Evolutionary conservation across 2,329 filamentous ascomycete species (phyloP).

Genomic region (Lasiodiplodia hormozganensis): DNA sequence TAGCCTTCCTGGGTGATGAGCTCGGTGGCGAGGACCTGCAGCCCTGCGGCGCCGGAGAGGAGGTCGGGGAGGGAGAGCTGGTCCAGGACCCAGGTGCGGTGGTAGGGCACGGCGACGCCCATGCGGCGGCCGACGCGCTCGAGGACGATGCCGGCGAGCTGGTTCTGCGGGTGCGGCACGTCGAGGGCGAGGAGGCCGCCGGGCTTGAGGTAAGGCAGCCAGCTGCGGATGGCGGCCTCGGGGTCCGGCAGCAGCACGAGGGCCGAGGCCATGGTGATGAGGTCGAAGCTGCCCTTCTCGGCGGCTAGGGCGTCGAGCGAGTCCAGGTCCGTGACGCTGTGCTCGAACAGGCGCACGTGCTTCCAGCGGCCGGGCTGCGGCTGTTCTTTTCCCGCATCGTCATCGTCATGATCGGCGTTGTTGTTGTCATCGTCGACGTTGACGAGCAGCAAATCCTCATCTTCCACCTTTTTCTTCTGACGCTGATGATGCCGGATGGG

Average conservation of each 20-base stretch:
- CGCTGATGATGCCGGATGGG: not conserved
- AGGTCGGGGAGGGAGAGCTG: conserved; percentile 41
- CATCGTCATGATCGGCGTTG: conserved; percentile 28
- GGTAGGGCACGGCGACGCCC: conserved; percentile 43
- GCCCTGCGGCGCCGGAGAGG: conserved; percentile 31
- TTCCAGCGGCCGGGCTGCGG: conserved; percentile 35
- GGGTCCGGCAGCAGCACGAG: conserved; percentile 51
- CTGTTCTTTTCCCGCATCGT: conserved; percentile 27
- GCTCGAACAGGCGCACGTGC: conserved; percentile 45
- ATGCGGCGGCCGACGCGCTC: conserved; percentile 46
- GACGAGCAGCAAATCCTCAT: conserved; percentile 7
- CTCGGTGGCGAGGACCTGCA: not conserved
- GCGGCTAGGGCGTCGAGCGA: conserved; percentile 31
- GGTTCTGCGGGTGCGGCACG: conserved; percentile 47
- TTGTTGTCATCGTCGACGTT: conserved; percentile 31
- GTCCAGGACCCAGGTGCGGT: conserved; percentile 45
- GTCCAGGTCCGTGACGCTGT: conserved; percentile 47
- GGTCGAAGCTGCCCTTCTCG: conserved; percentile 40
- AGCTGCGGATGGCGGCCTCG: conserved; percentile 45
- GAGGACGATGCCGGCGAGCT: conserved; percentile 46
- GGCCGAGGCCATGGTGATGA: conserved; percentile 50
- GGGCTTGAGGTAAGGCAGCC: conserved; percentile 49
- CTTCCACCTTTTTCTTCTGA: not conserved
- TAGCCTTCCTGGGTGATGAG: conserved; percentile 2
- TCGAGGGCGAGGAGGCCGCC: conserved; percentile 50